Base-by-base conservation (phyloP, 2,329 filamentous ascomycete species). In the Saccharata proteae region DNA sequence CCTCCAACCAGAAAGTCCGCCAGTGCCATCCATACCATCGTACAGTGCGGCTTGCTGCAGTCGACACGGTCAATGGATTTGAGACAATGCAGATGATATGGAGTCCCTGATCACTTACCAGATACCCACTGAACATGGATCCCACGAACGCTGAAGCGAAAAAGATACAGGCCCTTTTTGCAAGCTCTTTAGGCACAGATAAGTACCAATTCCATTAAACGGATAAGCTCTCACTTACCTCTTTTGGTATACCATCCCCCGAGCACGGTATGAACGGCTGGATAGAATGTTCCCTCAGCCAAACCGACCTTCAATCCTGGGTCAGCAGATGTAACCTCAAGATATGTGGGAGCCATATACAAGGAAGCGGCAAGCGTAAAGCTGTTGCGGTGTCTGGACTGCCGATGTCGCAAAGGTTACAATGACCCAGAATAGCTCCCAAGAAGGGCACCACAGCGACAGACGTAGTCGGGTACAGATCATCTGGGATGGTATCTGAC, bases 381-480 rank as follows among this genome's bases (percentile, higher is more conserved):
- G 29, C 9, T 31, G 29, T 8, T 31, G 9, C 29, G 29, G 29
- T 6, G 21, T 31, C 21, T 31, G 15, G 12, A 31, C 29, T 0
- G 29, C 29, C 4, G 29, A 31, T 21, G 21, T 31, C 16, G 29
- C 21, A 1, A 31, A 31, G 4, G 29, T 31, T 8, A 31, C 29
- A 10, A 31, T 11, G 21, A 31, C 29, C 29, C 29, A 31, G 21
- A 31, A 25, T 5, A 31, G 29, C 29, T 31, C 29, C 29, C 29
- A 31, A 13, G 12, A 24, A 1, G 29, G 29, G 8, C 29, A 31
- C 29, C 29, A 31, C 4, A 31, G 21, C 10, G 29, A 31, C 8
- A 31, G n/a, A 7, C 29, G 29, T 8, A 31, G 21, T 31, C 29
- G 14, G 2, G 29, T 31, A 17, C 29, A 31, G 15, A 31, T 14